A percentile compares a stretch with the other conserved stretches of the same genome.
Conservation (phyloP, 2,329 filamentous ascomycete species). For the Biscogniauxia mediterranea region DNA sequence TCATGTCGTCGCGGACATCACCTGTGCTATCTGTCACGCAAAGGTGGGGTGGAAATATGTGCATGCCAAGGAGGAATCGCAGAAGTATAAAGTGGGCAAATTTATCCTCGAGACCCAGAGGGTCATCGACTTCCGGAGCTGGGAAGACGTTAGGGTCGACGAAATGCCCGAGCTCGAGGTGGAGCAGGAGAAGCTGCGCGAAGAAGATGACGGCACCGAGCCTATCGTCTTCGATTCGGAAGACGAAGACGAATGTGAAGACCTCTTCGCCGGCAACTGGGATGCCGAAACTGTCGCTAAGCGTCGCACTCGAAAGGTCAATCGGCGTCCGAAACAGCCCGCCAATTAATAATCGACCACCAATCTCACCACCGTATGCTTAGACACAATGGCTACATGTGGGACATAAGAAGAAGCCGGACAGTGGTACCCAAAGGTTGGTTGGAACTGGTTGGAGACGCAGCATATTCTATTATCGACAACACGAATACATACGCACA, state of each 20-base stretch:
- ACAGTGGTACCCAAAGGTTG: not conserved
- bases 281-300: conserved; percentile 50
- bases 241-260: conserved; percentile 66
- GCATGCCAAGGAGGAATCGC: conserved; percentile 56
- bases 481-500: not conserved
- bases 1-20: conserved; percentile 64
- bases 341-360: conserved; percentile 3
- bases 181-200: conserved; percentile 15
- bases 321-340: conserved; percentile 16
- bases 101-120: conserved; percentile 64
- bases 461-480: not conserved
- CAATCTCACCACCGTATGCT: not conserved
- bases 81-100: conserved; percentile 68
- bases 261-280: conserved; percentile 63
- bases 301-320: conserved; percentile 41
- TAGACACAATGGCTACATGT: not conserved
- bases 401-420: not conserved
- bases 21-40: conserved; percentile 52
- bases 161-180: conserved; percentile 22
- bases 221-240: conserved; percentile 59
- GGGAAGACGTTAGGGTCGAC: conserved; percentile 46
- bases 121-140: conserved; percentile 50
- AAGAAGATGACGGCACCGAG: conserved; percentile 19
- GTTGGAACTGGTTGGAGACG: not conserved
- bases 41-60: conserved; percentile 69